Evolutionary conservation across 768 basidiomycete species (phyloP).

Genomic region (Trametopsis cervina): DNA sequence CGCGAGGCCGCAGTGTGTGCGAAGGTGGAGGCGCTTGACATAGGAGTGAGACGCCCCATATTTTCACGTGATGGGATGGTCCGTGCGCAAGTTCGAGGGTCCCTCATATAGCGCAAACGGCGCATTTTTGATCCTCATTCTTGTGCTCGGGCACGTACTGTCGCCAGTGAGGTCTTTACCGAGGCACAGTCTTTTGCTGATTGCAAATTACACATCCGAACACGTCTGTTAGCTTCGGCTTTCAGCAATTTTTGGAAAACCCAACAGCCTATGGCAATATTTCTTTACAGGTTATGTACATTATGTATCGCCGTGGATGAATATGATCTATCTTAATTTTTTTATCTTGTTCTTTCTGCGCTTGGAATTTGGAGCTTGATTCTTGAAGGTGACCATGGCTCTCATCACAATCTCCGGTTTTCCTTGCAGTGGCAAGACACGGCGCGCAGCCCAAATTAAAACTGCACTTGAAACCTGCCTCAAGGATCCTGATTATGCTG

Average conservation of each 20-base stretch:
- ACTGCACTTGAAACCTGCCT: conserved; percentile 48
- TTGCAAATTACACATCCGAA: conserved; percentile 98
- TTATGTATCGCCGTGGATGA: conserved; percentile 3
- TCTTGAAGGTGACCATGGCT: conserved; percentile 59
- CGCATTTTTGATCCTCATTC: conserved; percentile 32
- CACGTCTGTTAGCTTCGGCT: conserved; percentile 85
- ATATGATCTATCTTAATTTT: not conserved
- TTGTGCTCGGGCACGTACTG: conserved; percentile 96
- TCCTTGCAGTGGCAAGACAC: conserved; percentile 83
- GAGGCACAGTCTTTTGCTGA: conserved; percentile 94
- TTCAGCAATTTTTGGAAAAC: conserved; percentile 86
- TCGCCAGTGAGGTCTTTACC: conserved; percentile 94
- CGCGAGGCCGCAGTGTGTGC: not conserved
- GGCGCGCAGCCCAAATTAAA: conserved; percentile 59
- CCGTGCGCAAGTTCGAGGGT: conserved; percentile 37
- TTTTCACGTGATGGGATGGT: conserved; percentile 28
- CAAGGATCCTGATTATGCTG: conserved; percentile 41
- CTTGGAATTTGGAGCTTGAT: not conserved
- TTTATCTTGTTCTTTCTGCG: not conserved
- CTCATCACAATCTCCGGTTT: conserved; percentile 85
- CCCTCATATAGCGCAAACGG: conserved; percentile 34
- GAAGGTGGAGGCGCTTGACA: too few relatives aligned
- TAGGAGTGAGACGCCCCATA: too few relatives aligned
- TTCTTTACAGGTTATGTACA: conserved; percentile 4
- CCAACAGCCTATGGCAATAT: conserved; percentile 12